Percentiles rank a stretch among this genome's conserved stretches.
Conservation (phyloP, 257 asterid genomes). For the Solanum etuberosum region DNA sequence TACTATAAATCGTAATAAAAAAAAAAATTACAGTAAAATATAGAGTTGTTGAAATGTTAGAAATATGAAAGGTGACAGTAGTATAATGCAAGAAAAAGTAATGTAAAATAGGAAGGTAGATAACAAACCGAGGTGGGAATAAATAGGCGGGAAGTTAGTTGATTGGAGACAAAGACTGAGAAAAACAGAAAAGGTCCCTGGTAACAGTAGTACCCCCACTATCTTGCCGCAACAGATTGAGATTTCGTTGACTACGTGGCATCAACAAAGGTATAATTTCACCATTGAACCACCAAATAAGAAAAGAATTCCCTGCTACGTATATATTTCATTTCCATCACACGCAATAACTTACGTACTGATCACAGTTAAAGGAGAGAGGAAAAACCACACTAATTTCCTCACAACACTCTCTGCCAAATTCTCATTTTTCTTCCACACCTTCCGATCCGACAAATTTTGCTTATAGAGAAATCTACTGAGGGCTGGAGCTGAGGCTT, state of each 20-base stretch:
- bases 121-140: not conserved
- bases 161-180: not conserved
- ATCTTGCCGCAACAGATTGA: conserved; percentile 1
- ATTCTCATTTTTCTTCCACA: not conserved
- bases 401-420: not conserved
- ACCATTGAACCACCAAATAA: not conserved
- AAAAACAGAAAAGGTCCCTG: not conserved
- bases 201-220: conserved; percentile 3
- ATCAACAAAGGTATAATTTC: not conserved
- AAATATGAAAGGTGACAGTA: too few species aligned
- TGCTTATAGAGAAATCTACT: not conserved
- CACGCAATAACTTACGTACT: not conserved
- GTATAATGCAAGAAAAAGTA: not conserved
- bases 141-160: conserved; percentile 13
- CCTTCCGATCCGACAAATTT: not conserved
- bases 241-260: conserved; percentile 12
- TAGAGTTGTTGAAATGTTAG: not conserved
- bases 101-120: not conserved
- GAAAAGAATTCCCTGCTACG: not conserved
- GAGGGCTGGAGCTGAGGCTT: too few species aligned
- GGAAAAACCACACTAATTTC: not conserved
- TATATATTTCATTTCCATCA: not conserved
- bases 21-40: too few species aligned
- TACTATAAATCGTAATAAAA: too few species aligned
- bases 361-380: not conserved